These are phyloP conservation scores for Pezizomycotina sp. DNA, from an alignment of 2,329 filamentous ascomycete genomes.

Conservation along the genomic window DNA sequence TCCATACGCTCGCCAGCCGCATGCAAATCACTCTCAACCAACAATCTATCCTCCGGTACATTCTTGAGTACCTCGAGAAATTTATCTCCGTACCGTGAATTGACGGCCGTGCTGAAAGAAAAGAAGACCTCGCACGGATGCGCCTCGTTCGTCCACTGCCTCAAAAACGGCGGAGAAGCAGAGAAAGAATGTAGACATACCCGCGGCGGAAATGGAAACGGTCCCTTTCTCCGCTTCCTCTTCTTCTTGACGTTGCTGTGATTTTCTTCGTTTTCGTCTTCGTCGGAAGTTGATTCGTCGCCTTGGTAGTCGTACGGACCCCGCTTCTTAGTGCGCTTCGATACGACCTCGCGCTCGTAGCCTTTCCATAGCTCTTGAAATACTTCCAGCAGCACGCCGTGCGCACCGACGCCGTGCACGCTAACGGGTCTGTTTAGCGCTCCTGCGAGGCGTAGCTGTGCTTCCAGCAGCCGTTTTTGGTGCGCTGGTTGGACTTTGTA, in stretches of 20 bases:
- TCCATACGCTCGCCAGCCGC: conserved; percentile 71
- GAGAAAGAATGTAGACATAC: conserved; percentile 93
- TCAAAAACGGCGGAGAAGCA: conserved; percentile 55
- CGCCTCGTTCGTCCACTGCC: conserved; percentile 56
- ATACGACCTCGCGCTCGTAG: conserved; percentile 45
- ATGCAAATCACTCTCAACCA: conserved; percentile 85
- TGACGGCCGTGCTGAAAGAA: conserved; percentile 74
- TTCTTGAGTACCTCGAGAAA: conserved; percentile 45
- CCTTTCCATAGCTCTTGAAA: conserved; percentile 53
- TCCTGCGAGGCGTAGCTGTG: conserved; percentile 56
- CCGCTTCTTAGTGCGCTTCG: conserved; percentile 40
- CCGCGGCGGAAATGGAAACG: conserved; percentile 61
- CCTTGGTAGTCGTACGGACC: conserved; percentile 17
- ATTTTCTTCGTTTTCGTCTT: conserved; percentile 28
- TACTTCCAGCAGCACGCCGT: conserved; percentile 51
- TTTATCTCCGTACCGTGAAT: conserved; percentile 37
- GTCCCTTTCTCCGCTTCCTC: conserved; percentile 20
- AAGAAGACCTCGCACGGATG: conserved; percentile 64
- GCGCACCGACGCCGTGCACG: conserved; percentile 59
- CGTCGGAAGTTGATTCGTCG: conserved; percentile 21
- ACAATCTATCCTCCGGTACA: conserved; percentile 59
- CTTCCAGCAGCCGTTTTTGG: conserved; percentile 47
- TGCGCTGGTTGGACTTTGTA: conserved; percentile 52
- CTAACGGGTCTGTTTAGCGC: conserved; percentile 48
- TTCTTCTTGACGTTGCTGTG: conserved; percentile 24